phyloP scores from a whole-genome alignment of 1,139 yeast species.

The Taphrina populina region DNA sequence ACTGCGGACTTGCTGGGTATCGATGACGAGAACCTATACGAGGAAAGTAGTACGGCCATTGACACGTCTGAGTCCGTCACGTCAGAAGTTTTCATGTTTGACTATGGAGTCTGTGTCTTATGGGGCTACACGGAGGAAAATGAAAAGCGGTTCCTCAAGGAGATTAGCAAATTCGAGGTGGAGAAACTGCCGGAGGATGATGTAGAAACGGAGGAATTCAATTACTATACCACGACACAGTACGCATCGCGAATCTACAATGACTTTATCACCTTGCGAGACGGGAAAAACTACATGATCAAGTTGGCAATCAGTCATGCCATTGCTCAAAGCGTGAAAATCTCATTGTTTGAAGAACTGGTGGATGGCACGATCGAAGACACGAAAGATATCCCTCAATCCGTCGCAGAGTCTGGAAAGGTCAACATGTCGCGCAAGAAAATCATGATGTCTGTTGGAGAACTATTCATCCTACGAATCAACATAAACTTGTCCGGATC shows the following conservation, averaged over 20 bases:
- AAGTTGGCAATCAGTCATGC: conserved; percentile 94
- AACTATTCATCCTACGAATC: conserved; percentile 82
- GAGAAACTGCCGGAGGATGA: conserved; percentile 68
- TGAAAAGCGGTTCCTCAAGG: conserved; percentile 77
- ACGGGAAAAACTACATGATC: conserved; percentile 82
- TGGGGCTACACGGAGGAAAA: conserved; percentile 91
- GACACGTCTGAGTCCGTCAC: conserved; percentile 50
- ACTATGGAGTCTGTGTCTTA: conserved; percentile 88
- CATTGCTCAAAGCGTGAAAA: conserved; percentile 93
- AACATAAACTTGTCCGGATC: conserved; percentile 86
- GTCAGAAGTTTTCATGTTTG: conserved; percentile 82
- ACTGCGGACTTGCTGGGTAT: conserved; percentile 53
- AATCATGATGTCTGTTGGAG: conserved; percentile 95
- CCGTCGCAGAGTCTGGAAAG: conserved; percentile 89
- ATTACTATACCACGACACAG: conserved; percentile 85
- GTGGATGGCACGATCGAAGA: conserved; percentile 95
- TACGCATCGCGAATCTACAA: conserved; percentile 76
- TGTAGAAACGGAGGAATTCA: conserved; percentile 89
- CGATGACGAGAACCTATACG: conserved; percentile 63
- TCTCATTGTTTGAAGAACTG: conserved; percentile 88
- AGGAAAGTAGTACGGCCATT: conserved; percentile 89
- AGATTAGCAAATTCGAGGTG: conserved; percentile 80
- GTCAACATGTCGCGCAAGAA: conserved; percentile 92
- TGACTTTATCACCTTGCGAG: conserved; percentile 88
- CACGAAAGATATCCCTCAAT: conserved; percentile 94